Evolutionary conservation across 306 rosid species (phyloP).

Genomic region (Acacia acuminata): DNA sequence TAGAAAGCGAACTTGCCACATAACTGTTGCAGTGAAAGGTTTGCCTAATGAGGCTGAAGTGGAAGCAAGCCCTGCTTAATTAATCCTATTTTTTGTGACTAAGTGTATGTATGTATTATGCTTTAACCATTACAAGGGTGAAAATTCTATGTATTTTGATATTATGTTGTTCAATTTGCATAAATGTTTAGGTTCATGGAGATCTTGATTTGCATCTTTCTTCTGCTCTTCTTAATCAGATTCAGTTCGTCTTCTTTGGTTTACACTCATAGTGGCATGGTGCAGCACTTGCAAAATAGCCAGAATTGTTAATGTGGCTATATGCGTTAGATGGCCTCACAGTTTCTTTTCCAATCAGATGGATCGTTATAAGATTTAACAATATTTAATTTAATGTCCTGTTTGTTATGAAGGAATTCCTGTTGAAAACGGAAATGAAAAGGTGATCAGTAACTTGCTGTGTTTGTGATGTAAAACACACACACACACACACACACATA

Average conservation of each 20-base stretch:
- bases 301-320: no score
- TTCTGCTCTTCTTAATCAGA: not conserved
- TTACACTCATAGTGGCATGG: not conserved
- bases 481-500: no score
- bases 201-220: not conserved
- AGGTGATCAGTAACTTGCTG: no score
- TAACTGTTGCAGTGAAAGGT: conserved; percentile 47
- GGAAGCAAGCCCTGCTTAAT: conserved; percentile 41
- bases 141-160: conserved; percentile 32
- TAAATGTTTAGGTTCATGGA: conserved; percentile 15
- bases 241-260: not conserved
- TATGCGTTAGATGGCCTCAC: not conserved
- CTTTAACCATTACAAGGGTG: conserved; percentile 19
- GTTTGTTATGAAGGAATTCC: no score
- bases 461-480: no score
- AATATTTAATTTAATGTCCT: no score
- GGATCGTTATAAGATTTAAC: not conserved
- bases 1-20: conserved; percentile 52
- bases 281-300: not conserved
- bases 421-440: no score
- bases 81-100: not conserved
- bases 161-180: conserved; percentile 20
- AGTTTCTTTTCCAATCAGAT: not conserved
- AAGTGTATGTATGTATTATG: not conserved
- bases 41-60: conserved; percentile 32